Conservation (phyloP, 23 red algal genomes). For the Gracilaria gracilis region DNA sequence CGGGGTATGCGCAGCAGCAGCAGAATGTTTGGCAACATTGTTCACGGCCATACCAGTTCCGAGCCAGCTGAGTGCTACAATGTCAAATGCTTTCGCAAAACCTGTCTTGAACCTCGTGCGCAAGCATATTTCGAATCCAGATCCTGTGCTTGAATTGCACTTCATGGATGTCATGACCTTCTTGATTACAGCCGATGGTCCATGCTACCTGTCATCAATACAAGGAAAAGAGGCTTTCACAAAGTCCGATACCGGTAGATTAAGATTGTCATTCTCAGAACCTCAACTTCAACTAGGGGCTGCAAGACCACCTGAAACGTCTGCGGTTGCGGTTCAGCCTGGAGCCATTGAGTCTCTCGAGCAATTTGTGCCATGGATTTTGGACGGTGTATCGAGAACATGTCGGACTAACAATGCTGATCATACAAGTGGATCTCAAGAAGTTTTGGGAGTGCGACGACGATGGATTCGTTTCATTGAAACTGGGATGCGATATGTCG, state of each 20-base stretch:
- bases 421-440: constrained; percentile 52
- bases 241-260: constrained; percentile 53
- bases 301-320: constrained; percentile 29
- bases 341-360: constrained; percentile 56
- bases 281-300: constrained; percentile 25
- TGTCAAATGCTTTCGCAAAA: constrained; percentile 57
- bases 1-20: constrained; percentile 60
- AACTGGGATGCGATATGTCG: constrained; percentile 56
- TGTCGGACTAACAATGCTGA: constrained; percentile 27
- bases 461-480: constrained; percentile 74
- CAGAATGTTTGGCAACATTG: constrained; percentile 65
- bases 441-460: constrained; percentile 68
- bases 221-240: constrained; percentile 67
- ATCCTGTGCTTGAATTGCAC: constrained; percentile 69
- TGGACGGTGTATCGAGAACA: constrained; percentile 47
- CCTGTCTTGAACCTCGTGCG: constrained; percentile 49
- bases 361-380: constrained; percentile 66
- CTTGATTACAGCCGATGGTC: constrained; percentile 69
- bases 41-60: constrained; percentile 52
- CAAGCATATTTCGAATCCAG: constrained; percentile 37
- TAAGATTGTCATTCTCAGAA: constrained; percentile 63
- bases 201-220: constrained; percentile 64
- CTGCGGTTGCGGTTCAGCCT: constrained; percentile 13
- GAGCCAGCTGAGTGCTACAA: constrained; percentile 45
- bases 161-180: constrained; percentile 61